These are phyloP conservation scores for Ogataea zsoltii DNA, from an alignment of 805 yeast species.

Conservation along the genomic window DNA sequence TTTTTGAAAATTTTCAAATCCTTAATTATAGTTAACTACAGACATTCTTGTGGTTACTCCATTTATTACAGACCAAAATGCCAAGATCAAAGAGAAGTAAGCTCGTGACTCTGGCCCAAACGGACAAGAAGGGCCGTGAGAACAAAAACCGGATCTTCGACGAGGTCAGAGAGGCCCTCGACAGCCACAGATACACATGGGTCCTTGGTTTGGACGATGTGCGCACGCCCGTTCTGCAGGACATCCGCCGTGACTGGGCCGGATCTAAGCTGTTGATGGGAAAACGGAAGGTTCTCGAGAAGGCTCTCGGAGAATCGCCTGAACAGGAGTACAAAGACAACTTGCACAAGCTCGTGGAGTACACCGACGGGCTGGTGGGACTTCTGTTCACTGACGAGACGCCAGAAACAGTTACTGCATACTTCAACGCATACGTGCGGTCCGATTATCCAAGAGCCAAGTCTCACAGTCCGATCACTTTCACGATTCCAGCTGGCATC, in stretches of 20 bases:
- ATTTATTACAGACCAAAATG: slow-evolving; percentile 47
- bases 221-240: slow-evolving; percentile 93
- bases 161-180: slow-evolving; percentile 81
- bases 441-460: slow-evolving; percentile 91
- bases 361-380: slow-evolving; percentile 79
- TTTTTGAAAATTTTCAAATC: slow-evolving; percentile 9
- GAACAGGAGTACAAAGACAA: slow-evolving; percentile 91
- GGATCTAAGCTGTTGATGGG: slow-evolving; percentile 91
- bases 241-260: slow-evolving; percentile 87
- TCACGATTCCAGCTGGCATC: slow-evolving; percentile 85
- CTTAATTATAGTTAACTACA: slow-evolving; percentile 1
- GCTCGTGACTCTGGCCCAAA: slow-evolving; percentile 92
- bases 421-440: slow-evolving; percentile 75
- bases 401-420: slow-evolving; percentile 86
- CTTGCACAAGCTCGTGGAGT: slow-evolving; percentile 64
- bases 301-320: slow-evolving; percentile 84
- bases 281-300: slow-evolving; percentile 87
- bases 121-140: slow-evolving; percentile 93
- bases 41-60: not conserved
- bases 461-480: slow-evolving; percentile 76
- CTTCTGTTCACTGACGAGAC: slow-evolving; percentile 86
- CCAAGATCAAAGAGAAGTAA: slow-evolving; percentile 97
- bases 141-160: slow-evolving; percentile 90
- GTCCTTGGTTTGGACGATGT: slow-evolving; percentile 86
- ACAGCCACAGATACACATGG: slow-evolving; percentile 77